Conservation (phyloP, 2,329 filamentous ascomycete genomes). For the Ceratocystis destructans region DNA sequence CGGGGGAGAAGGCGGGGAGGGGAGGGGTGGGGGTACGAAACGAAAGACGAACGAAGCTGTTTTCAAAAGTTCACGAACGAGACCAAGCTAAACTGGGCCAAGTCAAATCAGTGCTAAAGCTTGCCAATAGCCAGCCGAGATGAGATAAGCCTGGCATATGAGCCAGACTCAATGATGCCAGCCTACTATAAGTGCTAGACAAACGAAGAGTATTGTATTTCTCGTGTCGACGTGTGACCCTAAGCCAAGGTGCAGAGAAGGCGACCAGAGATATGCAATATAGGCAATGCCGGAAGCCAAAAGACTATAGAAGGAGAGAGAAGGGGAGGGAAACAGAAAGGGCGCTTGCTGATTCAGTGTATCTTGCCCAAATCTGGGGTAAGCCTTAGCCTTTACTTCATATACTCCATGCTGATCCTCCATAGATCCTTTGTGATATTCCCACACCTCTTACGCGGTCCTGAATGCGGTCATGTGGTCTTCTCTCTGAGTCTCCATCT, state of each 20-base stretch:
- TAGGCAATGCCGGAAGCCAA: background rate
- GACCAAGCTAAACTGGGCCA: background rate
- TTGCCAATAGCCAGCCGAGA: background rate
- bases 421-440: constrained; percentile 1
- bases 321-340: background rate
- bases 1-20: background rate
- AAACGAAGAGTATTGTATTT: too few species aligned
- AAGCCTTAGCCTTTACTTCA: background rate
- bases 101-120: background rate
- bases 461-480: constrained; percentile 16
- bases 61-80: background rate
- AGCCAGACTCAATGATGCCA: background rate
- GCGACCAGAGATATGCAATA: background rate
- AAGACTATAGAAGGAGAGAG: too few species aligned
- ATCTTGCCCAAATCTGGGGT: constrained; percentile 6
- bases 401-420: background rate
- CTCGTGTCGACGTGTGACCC: too few species aligned
- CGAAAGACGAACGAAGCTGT: background rate
- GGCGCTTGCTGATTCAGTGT: background rate
- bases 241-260: too few species aligned
- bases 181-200: too few species aligned
- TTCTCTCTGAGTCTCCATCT: constrained; percentile 6
- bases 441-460: constrained; percentile 6
- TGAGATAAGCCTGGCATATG: background rate
- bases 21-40: background rate